Conservation (phyloP, 306 rosid species). For the Cucurbita pepo region DNA sequence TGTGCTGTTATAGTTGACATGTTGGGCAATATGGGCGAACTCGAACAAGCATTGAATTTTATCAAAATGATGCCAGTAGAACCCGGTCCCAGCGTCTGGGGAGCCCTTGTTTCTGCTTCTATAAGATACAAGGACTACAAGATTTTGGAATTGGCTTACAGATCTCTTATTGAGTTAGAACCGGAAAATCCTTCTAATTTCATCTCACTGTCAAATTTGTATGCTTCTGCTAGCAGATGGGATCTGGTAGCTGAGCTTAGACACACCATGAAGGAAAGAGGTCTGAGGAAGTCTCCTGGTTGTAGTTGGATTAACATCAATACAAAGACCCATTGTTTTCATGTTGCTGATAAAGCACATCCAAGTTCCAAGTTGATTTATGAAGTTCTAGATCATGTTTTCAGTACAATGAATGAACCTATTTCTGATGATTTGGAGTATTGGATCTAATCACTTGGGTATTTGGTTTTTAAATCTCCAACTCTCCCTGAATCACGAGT, state of each 20-base stretch:
- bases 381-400: conserved; percentile 37
- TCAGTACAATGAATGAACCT: conserved; percentile 33
- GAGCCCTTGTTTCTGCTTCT: conserved; percentile 54
- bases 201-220: conserved; percentile 50
- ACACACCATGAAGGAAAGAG: conserved; percentile 53
- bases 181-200: conserved; percentile 66
- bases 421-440: conserved; percentile 16
- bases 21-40: conserved; percentile 53
- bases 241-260: conserved; percentile 57
- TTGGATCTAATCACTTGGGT: background rate
- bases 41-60: conserved; percentile 45
- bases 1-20: conserved; percentile 70
- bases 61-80: conserved; percentile 36
- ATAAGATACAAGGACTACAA: conserved; percentile 35
- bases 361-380: conserved; percentile 46
- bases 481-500: too few species aligned
- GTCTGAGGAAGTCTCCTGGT: conserved; percentile 57
- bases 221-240: conserved; percentile 58
- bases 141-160: conserved; percentile 47
- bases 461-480: too few species aligned
- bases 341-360: conserved; percentile 58
- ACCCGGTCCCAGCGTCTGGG: conserved; percentile 72
- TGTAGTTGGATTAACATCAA: conserved; percentile 66
- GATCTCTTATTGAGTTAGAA: conserved; percentile 42
- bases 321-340: conserved; percentile 41